Base-by-base conservation (phyloP, 805 yeast species). In the Yamadazyma kitorensis region DNA sequence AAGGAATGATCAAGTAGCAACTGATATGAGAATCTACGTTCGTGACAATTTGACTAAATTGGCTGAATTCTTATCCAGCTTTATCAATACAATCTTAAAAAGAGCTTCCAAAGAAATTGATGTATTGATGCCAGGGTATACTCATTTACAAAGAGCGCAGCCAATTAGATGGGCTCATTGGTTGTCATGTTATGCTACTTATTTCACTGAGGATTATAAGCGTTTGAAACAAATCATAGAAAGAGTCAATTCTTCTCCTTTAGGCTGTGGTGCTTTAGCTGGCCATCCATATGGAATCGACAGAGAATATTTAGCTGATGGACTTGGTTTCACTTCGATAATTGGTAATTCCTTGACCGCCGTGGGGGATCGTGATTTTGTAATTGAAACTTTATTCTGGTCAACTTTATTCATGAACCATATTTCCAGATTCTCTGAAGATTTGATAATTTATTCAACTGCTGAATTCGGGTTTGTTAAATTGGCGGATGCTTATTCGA, bases 111-210 rank as follows among this genome's bases (percentile, higher is more conserved):
- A 72, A 21, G 99, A 93, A 64, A 85, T 93, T 40, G 95, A 84
- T 49, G 84, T 83, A 13, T 73, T 93, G 55, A 93, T 93, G 98
- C 99, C 99, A 8, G 99, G 99, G 27, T 93, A 93, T 68, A 93
- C 99, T 10, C 99, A 93, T 67, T 70, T 93, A 57, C 98, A 93
- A 72, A 84, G 96, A 59, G 98, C 98, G 2, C 99, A 89, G 65
- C 99, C 99, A n/a, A 93, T 93, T 54, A 79, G 99, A 66, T 93
- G 99, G 99, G 73, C 97, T 1, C 99, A 93, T 59, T 91, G 97
- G 96, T 71, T 93, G 47, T 78, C 91, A 47, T 80, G 87, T 57
- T 91, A 93, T 54, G 97, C 96, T 24, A 91, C 98, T 2, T 93
- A 89, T 57, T 82, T 93, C 61, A 77, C 89, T 7, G 88, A 88